Base-by-base conservation (phyloP, 176 grass and related monocot genomes). In the Tuctoria greenei region DNA sequence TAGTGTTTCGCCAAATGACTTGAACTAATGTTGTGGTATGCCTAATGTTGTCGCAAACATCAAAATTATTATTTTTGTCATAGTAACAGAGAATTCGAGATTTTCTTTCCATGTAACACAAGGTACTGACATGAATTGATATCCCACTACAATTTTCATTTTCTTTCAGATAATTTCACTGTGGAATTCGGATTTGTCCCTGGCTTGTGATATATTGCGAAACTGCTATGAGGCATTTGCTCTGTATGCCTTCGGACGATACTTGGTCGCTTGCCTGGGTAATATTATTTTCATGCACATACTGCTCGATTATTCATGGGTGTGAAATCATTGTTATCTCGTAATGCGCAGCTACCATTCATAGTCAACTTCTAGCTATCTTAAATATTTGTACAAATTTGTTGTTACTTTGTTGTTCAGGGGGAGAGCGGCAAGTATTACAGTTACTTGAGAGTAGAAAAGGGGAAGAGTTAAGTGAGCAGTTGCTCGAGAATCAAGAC, bases 171-270 rank as follows among this genome's bases (percentile, higher is more conserved):
- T 93, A 86, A 88, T 97, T 75, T 89, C 94, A 10, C 80, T 93
- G 57, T 91, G 91, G 86, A 77, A 86, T 75, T 82, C 91, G 6
- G 79, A 80, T 45, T 64, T 93, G 36, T 93, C 91, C 64, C 72
- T 92, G 77, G 71, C 90, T 66, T 97, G 91, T 87, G 95, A 97
- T 81, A 97, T 97, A 71, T 85, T 93, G 54, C 51, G 91, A 57
- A 97, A 91, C 61, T 97, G 95, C 44, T 97, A 93, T 8, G 95
- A 97, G 80, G 95, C 95, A 74, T 97, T 93, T 87, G 91, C 95
- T 21, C 39, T 93, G 28, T 97, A 97, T 84, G 67, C 91, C 64
- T 97, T 97, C 58, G 91, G 86, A 50, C 62, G 88, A 65, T 93
- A 93, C 89, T 73, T 97, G 81, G 86, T 93, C 14, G 91, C 91